Percentiles rank a stretch among this genome's conserved stretches.
These are phyloP conservation scores for Aspergillus wentii DNA, from an alignment of 495 filamentous ascomycete species.

Conservation along the genomic window DNA sequence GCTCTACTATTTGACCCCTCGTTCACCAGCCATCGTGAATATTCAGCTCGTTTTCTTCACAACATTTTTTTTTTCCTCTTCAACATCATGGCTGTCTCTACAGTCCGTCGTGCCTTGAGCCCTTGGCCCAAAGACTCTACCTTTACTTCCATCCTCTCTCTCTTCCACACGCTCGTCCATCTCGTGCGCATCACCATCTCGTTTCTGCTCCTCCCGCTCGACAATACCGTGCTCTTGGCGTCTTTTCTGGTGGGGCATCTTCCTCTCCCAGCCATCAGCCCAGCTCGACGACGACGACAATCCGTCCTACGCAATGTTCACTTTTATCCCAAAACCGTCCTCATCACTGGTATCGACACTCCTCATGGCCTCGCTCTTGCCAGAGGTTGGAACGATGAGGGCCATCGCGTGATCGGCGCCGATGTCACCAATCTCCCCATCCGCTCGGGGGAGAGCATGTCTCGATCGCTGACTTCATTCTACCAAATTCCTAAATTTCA, in stretches of 20 bases:
- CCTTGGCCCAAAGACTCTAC: slow-evolving; percentile 4
- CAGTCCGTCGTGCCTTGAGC: slow-evolving; percentile 9
- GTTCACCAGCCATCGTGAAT: too few species aligned
- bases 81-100: slow-evolving; percentile 11
- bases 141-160: slow-evolving; percentile 1
- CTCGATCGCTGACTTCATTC: slow-evolving; percentile 42
- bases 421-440: slow-evolving; percentile 55
- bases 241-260: slow-evolving; percentile 26
- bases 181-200: slow-evolving; percentile 26
- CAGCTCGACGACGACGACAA: slow-evolving; percentile 15
- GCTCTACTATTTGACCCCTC: too few species aligned
- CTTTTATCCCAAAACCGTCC: slow-evolving; percentile 54
- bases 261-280: slow-evolving; percentile 10
- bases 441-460: slow-evolving; percentile 37
- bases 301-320: slow-evolving; percentile 27
- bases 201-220: slow-evolving; percentile 48
- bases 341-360: slow-evolving; percentile 70
- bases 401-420: slow-evolving; percentile 69
- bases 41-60: slow-evolving; percentile 1
- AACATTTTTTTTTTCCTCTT: neutral
- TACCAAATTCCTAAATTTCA: slow-evolving; percentile 46
- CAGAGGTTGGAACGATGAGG: slow-evolving; percentile 59
- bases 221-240: slow-evolving; percentile 43
- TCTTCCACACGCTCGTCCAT: slow-evolving; percentile 17
- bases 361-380: slow-evolving; percentile 62